Base-by-base conservation (phyloP, 2,329 filamentous ascomycete genomes). In the Penicillium sp. region DNA sequence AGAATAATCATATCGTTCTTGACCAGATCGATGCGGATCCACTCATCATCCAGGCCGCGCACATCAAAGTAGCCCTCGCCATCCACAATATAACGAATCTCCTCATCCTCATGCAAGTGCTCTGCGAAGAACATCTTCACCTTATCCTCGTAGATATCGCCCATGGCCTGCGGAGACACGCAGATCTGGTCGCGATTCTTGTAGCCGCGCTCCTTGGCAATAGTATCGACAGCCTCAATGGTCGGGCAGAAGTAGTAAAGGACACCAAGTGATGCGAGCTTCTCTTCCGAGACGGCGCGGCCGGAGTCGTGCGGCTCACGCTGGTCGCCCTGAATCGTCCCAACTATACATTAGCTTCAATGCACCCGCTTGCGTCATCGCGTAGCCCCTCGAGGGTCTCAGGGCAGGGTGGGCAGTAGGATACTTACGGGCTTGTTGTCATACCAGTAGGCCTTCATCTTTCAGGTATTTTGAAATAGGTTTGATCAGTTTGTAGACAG, bases 21-120 rank as follows among this genome's bases (percentile, higher is more conserved):
- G 76, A 90, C 90, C 59, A 99, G 80, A 71, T 83, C 81, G 63
- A 99, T 93, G 61, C 95, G 83, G 60, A 99, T 87, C 95, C 95
- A 99, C 67, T 90, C 87, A 73, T 98, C 94, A 22, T 85, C 86
- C 76, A 90, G 83, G 72, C 87, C 89, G 52, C 95, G 83, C 3
- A 99, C 93, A 78, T 99, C 95, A 75, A 99, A 99, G 77, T 90
- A 99, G 0, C 95, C 95, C 58, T 86, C 85, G 0, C 95, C 95
- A 63, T 89, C 93, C 35, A 92, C 83, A 68, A 99, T 93, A 73
- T 97, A 99, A 52, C 95, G 84, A 68, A 99, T 99, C 84, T 99
- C 95, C 81, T 99, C 95, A 70, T 99, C 95, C 81, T 99, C 95
- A 75, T 99, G 95, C 71, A 99, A 78, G 77, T 99, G 95, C 83